phyloP scores from a whole-genome alignment of 768 basidiomycete species.

The Amylocystis lapponica region DNA sequence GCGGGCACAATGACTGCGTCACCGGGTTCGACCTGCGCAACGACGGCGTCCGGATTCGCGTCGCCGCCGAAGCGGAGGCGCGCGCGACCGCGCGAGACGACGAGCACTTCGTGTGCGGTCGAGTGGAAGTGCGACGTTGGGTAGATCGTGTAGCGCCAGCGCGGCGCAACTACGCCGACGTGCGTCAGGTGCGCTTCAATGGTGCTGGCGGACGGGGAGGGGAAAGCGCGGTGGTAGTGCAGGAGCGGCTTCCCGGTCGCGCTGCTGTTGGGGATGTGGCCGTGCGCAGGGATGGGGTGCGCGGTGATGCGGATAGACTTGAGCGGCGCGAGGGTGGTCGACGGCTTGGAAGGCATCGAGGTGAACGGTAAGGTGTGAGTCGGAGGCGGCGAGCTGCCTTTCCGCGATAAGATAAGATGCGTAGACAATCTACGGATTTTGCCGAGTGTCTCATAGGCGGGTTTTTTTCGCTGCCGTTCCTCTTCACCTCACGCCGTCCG shows the following conservation, averaged over 20 bases:
- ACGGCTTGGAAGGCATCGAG: too few species aligned
- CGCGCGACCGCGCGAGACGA: conserved; percentile 28
- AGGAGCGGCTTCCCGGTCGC: conserved; percentile 29
- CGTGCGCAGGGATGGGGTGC: conserved; percentile 29
- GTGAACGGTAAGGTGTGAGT: too few species aligned
- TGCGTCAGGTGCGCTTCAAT: conserved; percentile 31
- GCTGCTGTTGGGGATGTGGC: conserved; percentile 33
- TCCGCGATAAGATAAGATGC: too few species aligned
- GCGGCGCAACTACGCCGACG: conserved; percentile 30
- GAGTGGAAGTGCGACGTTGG: conserved; percentile 35
- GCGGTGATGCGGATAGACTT: conserved; percentile 20
- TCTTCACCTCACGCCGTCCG: conserved; percentile 45
- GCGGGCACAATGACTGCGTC: conserved; percentile 39
- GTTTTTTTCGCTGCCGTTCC: neutral
- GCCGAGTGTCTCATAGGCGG: too few species aligned
- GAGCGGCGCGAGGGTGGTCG: conserved; percentile 22
- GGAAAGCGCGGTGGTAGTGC: conserved; percentile 32
- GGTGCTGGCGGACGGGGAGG: conserved; percentile 12
- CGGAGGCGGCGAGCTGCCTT: too few species aligned
- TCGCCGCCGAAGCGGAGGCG: conserved; percentile 37
- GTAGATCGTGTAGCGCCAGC: conserved; percentile 41
- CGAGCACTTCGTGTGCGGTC: conserved; percentile 38
- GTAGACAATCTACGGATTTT: too few species aligned
- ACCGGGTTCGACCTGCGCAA: conserved; percentile 27
- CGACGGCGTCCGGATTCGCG: conserved; percentile 26